Base-by-base conservation (phyloP, 208 protist genomes). In the Acanthamoeba quina region DNA sequence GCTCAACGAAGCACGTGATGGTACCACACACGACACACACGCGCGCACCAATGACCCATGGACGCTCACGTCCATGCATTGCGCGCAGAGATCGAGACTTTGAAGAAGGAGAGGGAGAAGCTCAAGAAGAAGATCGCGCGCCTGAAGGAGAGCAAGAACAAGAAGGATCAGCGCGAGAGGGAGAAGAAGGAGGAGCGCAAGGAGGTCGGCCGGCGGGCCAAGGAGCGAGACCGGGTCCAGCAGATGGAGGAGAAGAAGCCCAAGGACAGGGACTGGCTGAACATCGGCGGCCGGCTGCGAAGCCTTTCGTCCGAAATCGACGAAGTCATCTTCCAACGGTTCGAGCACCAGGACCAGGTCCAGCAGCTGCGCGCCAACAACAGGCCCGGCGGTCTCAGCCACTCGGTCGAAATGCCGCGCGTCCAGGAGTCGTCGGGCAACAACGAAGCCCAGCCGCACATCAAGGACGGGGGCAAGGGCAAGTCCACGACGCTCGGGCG, bases 401-500 rank as follows among this genome's bases (percentile, higher is more conserved):
- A 60, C 54, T 60, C 54, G 54, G 13, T 24, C 54, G 54, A 60
- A 24, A 26, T n/a, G 60, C 60, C 60, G 9, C 60, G 26, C 15
- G 6, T 11, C 15, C 26, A 68, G 9, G 60, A 68, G 15, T 15
- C 64, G 64, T n/a, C 60, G 21, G 15, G 29, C 10, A 11, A 37
- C 76, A n/a, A n/a, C n/a, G 76, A 34, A 41, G 37, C 37, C 37
- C 37, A 41, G 37, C 37, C 37, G n/a, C 41, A 1, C 21, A 41
- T 3, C 44, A 44, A 58, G 11, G 17, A 44, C 76, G 24, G 29
- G 9, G 76, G 60, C 0, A 68, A 68, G 24, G 60, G 26, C 19
- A 68, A 24, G 24, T n/a, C 76, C 37, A 85, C 17, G 44, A 85
- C 76, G 76, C 37, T 85, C 19, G 76, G 76, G 44, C 76, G 76